A percentile compares a stretch with the other conserved stretches of the same genome.
These are phyloP conservation scores for Tetrahymena malaccensis DNA, from an alignment of 73 alveolate genomes.

Conservation along the genomic window DNA sequence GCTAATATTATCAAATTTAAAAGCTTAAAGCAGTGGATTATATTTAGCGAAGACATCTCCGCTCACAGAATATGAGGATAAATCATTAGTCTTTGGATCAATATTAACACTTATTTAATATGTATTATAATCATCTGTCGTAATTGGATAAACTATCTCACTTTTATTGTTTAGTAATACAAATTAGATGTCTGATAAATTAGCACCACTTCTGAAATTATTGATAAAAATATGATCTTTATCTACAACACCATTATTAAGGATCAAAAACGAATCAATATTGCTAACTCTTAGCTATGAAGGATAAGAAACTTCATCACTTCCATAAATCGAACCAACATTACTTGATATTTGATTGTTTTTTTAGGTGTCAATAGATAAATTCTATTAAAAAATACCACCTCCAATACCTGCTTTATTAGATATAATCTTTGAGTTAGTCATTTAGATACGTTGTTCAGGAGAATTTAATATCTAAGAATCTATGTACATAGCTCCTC, in stretches of 20 bases:
- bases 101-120: neutral
- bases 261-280: neutral
- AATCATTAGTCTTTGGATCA: neutral
- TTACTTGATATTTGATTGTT: too few species aligned
- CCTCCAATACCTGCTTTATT: neutral
- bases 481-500: neutral
- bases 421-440: neutral
- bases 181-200: neutral
- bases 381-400: neutral
- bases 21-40: neutral
- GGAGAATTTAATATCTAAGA: neutral
- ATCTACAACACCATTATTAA: neutral
- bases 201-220: neutral
- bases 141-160: neutral
- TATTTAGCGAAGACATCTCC: neutral
- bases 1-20: neutral
- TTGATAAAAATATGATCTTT: neutral
- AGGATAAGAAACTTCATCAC: neutral
- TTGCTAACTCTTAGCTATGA: neutral
- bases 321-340: neutral
- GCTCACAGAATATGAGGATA: neutral
- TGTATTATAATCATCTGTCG: neutral
- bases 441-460: neutral
- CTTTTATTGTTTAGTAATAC: neutral
- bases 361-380: neutral